These are phyloP conservation scores for Phellinidium pouzarii DNA, from an alignment of 1,284 basidiomycete genomes.

Conservation along the genomic window DNA sequence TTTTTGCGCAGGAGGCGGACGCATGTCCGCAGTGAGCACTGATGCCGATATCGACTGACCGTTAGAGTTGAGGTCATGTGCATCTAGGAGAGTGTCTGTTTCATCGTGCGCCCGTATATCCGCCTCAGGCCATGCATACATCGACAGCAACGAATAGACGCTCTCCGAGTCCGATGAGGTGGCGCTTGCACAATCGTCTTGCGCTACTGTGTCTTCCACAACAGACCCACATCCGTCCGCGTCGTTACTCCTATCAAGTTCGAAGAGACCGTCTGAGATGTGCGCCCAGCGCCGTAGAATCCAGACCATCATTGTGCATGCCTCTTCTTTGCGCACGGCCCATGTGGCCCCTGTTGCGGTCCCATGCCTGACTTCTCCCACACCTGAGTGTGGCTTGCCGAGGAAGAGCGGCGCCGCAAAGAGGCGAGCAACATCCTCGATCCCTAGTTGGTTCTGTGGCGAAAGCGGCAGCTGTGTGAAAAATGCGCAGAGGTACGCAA, in stretches of 20 bases:
- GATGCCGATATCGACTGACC: background rate
- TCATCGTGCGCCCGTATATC: background rate
- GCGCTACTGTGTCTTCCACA: background rate
- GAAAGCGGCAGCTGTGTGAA: constrained; percentile 30
- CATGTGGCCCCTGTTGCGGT: background rate
- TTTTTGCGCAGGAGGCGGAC: background rate
- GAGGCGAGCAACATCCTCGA: constrained; percentile 14
- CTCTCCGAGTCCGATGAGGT: constrained; percentile 9
- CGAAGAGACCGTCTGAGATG: constrained; percentile 14
- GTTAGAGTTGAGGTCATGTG: background rate
- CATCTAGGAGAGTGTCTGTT: background rate
- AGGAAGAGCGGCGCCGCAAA: constrained; percentile 13
- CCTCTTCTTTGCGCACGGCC: constrained; percentile 10
- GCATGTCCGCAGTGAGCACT: background rate
- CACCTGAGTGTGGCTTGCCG: constrained; percentile 1
- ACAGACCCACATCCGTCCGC: background rate
- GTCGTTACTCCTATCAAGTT: background rate
- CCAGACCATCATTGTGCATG: constrained; percentile 14
- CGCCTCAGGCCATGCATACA: background rate
- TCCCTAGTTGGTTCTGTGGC: constrained; percentile 8
- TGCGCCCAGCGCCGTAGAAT: constrained; percentile 11
- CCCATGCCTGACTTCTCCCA: background rate
- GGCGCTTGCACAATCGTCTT: background rate
- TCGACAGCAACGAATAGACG: background rate
- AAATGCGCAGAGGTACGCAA: constrained; percentile 59